A percentile compares a stretch with the other conserved stretches of the same genome.
Evolutionary conservation across 2,329 filamentous ascomycete genomes (phyloP).

Genomic region (Fusarium cicatricum): DNA sequence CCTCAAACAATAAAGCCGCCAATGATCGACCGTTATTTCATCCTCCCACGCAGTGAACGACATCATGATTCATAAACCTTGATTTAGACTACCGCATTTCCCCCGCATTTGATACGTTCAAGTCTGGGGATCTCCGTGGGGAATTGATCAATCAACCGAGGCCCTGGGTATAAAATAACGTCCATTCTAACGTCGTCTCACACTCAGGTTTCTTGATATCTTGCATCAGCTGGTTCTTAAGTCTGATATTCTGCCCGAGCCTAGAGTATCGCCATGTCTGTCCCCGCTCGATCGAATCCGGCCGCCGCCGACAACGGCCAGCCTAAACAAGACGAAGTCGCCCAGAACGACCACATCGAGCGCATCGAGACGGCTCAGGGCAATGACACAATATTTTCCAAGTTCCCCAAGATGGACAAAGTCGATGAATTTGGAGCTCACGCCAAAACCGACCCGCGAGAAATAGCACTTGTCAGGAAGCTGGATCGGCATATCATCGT

Average conservation of each 20-base stretch:
- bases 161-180: not conserved
- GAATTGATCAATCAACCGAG: not conserved
- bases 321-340: not conserved
- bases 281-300: fast-evolving
- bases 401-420: conserved; percentile 32
- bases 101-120: not conserved
- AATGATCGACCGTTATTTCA: not conserved
- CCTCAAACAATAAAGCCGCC: not conserved
- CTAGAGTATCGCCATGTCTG: not conserved
- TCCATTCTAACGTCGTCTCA: not conserved
- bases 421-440: conserved; percentile 36
- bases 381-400: conserved; percentile 20
- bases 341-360: conserved; percentile 19
- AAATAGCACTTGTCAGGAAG: conserved; percentile 33
- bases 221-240: too few relatives aligned
- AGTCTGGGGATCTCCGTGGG: not conserved
- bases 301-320: too few relatives aligned
- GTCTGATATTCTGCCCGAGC: too few relatives aligned
- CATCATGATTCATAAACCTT: not conserved
- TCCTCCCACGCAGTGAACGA: not conserved
- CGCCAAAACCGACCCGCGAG: conserved; percentile 30
- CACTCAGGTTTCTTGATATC: not conserved
- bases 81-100: not conserved
- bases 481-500: conserved; percentile 31
- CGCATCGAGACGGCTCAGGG: conserved; percentile 13